A percentile compares a stretch with the other conserved stretches of the same genome.
Evolutionary conservation across 768 basidiomycete genomes (phyloP).

Genomic region (Amanita inopinata): DNA sequence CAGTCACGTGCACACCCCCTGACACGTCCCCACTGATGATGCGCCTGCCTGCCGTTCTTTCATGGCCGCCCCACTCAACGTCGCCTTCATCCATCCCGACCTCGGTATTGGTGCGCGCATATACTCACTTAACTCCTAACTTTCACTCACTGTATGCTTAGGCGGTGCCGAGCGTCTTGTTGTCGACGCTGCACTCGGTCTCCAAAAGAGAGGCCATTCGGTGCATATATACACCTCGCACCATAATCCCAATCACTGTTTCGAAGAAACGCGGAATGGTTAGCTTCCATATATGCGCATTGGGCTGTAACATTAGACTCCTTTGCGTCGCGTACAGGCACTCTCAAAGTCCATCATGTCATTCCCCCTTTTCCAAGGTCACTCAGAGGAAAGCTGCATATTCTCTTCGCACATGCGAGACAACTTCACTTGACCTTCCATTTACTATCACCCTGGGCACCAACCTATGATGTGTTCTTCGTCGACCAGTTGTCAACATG

Average conservation of each 20-base stretch:
- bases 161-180: constrained; percentile 94
- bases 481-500: constrained; percentile 95
- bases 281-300: too few species aligned
- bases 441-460: constrained; percentile 41
- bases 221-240: constrained; percentile 92
- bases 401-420: constrained; percentile 79
- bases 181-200: constrained; percentile 87
- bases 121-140: constrained; percentile 7
- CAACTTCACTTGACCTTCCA: constrained; percentile 74
- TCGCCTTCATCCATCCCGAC: constrained; percentile 92
- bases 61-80: constrained; percentile 10
- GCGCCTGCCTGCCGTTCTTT: background rate
- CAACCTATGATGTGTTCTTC: constrained; percentile 75
- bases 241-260: constrained; percentile 80
- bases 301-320: too few species aligned
- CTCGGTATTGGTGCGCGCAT: constrained; percentile 75
- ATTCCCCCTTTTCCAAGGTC: constrained; percentile 73
- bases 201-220: constrained; percentile 75
- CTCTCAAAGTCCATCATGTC: constrained; percentile 65
- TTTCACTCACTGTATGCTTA: constrained; percentile 22
- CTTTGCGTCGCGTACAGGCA: constrained; percentile 38
- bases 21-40: background rate
- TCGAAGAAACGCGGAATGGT: constrained; percentile 93
- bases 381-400: constrained; percentile 72
- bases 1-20: background rate